Conservation (phyloP, 805 yeast species). For the Saccharomycopsis malanga region DNA sequence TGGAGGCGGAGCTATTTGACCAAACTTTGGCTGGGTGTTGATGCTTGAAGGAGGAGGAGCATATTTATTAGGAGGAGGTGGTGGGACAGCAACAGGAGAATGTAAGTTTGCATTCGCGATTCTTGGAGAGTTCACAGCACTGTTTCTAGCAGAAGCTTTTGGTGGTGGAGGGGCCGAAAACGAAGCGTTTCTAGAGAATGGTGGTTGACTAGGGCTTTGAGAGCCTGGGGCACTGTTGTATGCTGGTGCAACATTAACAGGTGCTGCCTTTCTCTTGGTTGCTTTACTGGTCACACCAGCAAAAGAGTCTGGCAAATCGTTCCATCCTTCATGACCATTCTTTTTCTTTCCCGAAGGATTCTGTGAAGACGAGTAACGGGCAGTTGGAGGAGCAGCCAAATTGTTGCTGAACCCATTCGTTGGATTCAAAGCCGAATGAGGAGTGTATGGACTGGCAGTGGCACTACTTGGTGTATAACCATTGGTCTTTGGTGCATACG, state of each 20-base stretch:
- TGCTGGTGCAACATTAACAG: conserved; percentile 26
- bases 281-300: conserved; percentile 35
- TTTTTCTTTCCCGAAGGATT: conserved; percentile 28
- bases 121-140: conserved; percentile 17
- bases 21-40: too few relatives aligned
- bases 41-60: conserved; percentile 24
- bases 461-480: conserved; percentile 23
- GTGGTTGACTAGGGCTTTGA: conserved; percentile 23
- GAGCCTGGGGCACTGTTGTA: conserved; percentile 23
- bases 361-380: conserved; percentile 17
- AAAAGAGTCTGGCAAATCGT: conserved; percentile 55
- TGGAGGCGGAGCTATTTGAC: conserved; percentile 17
- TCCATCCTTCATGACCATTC: conserved; percentile 61
- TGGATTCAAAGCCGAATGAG: conserved; percentile 5
- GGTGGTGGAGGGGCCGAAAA: conserved; percentile 31
- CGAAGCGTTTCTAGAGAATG: conserved; percentile 28
- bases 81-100: conserved; percentile 24
- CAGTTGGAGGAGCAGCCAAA: conserved; percentile 22
- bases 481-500: conserved; percentile 23
- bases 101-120: conserved; percentile 19
- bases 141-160: conserved; percentile 13
- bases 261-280: conserved; percentile 35
- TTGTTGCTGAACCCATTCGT: neutral
- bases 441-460: conserved; percentile 22
- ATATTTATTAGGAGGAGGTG: conserved; percentile 28